Percentiles rank a stretch among this genome's conserved stretches.
Conservation (phyloP, 2,329 filamentous ascomycete species). For the Zasmidium cellare region DNA sequence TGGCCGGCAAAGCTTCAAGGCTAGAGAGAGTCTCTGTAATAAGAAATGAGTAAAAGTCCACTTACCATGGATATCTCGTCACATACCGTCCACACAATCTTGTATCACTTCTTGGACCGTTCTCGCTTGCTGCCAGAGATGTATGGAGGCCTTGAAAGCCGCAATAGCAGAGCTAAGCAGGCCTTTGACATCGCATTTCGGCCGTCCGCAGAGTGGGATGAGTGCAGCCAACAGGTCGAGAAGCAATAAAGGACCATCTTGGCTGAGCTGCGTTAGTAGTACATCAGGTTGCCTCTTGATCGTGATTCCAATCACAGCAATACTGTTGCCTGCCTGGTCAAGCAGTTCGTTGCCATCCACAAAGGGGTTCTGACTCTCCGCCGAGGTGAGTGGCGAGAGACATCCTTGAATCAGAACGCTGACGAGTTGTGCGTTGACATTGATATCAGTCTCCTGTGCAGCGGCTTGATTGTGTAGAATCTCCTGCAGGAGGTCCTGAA, state of each 20-base stretch:
- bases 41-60: conserved; percentile 24
- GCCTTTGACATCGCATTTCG: conserved; percentile 41
- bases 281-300: conserved; percentile 73
- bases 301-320: conserved; percentile 74
- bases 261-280: conserved; percentile 46
- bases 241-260: conserved; percentile 50
- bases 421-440: conserved; percentile 81
- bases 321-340: conserved; percentile 66
- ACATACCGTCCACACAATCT: conserved; percentile 43
- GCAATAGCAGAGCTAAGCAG: conserved; percentile 40
- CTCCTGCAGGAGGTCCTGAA: conserved; percentile 72
- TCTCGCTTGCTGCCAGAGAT: conserved; percentile 38
- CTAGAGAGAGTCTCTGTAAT: conserved; percentile 46
- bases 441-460: conserved; percentile 63
- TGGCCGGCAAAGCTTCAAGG: conserved; percentile 36
- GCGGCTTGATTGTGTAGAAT: conserved; percentile 49
- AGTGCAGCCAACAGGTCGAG: conserved; percentile 57
- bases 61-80: conserved; percentile 18
- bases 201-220: conserved; percentile 47
- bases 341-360: conserved; percentile 56
- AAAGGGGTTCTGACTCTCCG: conserved; percentile 61
- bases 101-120: conserved; percentile 39
- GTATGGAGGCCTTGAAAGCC: conserved; percentile 36
- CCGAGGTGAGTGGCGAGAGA: conserved; percentile 66
- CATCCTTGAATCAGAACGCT: conserved; percentile 80